Evolutionary conservation across 208 protist genomes (phyloP), one percentile per base, ranked within the genome.

Genomic region (Acanthamoeba castellanii): DNA sequence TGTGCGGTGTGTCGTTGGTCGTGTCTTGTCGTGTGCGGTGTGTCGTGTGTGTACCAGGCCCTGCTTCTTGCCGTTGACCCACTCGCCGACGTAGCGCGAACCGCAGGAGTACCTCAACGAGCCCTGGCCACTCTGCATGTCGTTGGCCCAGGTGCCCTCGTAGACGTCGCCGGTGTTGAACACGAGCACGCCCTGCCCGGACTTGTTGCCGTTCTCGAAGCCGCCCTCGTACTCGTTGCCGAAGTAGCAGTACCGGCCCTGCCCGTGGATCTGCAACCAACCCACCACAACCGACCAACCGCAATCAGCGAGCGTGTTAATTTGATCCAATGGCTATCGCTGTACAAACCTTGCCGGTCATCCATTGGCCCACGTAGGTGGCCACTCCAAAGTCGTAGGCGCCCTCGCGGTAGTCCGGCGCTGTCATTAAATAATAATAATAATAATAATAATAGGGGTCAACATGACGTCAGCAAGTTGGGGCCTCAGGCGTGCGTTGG

Each of bases 151-250:
- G 5, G 13, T 18, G 22, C 76, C 76, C 45, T 84, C 76, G 45
- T 84, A 84, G 45, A 84, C 76, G 30, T 84, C 76, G 30, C 76
- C 76, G 9, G 76, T 84, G 45, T 42, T 84, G 45, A n/a, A 84
- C 18, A 32, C 6, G 34, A n/a, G 45, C 5, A 52, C 37, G 45
- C 76, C 76, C 76, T 84, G 32, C 6, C 76, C 76, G 30, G 76
- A 84, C 45, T 84, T 84, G 45, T 52, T 57, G 6, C 76, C 76
- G 22, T 57, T 84, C 37, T 42, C 76, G 37, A 42, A 84, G 4
- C 45, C 37, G 32, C 76, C 76, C 76, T 57, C 76, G 45, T 84
- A 84, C 76, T 84, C 37, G 37, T 52, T 84, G 37, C 76, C 76
- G 37, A 84, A 84, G 37, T 57, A 84, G 30, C 45, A 57, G 45